A percentile compares a stretch with the other conserved stretches of the same genome.
phyloP scores from a whole-genome alignment of 495 filamentous ascomycete genomes.

The Filosporella fistucella region DNA sequence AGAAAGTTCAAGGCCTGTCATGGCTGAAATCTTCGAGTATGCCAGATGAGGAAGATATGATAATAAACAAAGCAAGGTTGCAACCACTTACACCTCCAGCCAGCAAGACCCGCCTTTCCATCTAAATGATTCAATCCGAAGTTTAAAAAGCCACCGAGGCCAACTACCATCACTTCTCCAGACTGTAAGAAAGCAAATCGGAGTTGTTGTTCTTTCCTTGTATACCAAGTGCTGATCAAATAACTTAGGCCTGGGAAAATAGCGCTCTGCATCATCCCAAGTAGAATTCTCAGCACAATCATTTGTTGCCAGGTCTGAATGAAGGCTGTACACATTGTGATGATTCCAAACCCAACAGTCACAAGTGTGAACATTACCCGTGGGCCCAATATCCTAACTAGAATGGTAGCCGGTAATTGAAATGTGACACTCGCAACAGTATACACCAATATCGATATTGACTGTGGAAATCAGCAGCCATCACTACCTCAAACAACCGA shows the following conservation, averaged over 20 bases:
- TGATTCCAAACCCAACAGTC: slow-evolving; percentile 58
- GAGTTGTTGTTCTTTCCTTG: slow-evolving; percentile 65
- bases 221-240: slow-evolving; percentile 71
- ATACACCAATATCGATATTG: slow-evolving; percentile 75
- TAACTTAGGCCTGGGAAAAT: slow-evolving; percentile 71
- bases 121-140: slow-evolving; percentile 63
- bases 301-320: slow-evolving; percentile 67
- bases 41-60: no score
- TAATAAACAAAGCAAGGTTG: no score
- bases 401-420: slow-evolving; percentile 70
- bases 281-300: slow-evolving; percentile 65
- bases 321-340: slow-evolving; percentile 55
- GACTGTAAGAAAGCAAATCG: slow-evolving; percentile 71
- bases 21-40: no score
- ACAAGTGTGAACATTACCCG: slow-evolving; percentile 63
- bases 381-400: slow-evolving; percentile 63
- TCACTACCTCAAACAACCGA: background rate
- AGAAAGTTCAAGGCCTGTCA: no score
- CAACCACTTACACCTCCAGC: slow-evolving; percentile 54
- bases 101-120: slow-evolving; percentile 53
- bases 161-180: slow-evolving; percentile 62
- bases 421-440: slow-evolving; percentile 70
- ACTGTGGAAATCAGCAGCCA: slow-evolving; percentile 51
- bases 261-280: slow-evolving; percentile 65
- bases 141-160: slow-evolving; percentile 69